Base-by-base conservation (phyloP, 1,284 basidiomycete genomes). In the Cystobasidium pallidum region DNA sequence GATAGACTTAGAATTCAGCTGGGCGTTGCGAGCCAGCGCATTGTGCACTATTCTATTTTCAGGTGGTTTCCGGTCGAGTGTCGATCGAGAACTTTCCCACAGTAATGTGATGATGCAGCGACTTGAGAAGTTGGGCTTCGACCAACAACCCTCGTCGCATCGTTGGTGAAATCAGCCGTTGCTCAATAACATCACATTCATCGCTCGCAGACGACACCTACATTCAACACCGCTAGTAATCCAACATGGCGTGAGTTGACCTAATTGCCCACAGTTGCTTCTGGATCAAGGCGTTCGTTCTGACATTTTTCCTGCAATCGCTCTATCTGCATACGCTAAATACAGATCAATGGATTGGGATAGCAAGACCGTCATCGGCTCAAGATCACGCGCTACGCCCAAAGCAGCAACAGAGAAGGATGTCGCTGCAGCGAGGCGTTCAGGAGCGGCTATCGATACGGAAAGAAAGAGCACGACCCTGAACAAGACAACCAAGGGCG, bases 341-440 rank as follows among this genome's bases (percentile, higher is more conserved):
- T 19, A 43, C 58, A 43, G 36, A 17, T 34, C 55, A 34, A 26
- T 15, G n/a, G 88, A 91, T 49, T 90, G 88, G 89, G 89, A 91
- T 74, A 81, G 80, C 77, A 89, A 89, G 80, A 82, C 83, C 68
- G 88, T 93, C 76, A 92, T 94, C 77, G 92, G 92, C 73, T 84
- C 79, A 79, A 91, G 88, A 80, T 85, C 86, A 75, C 86, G 87
- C 75, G 85, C 88, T 79, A 89, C 91, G 72, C 82, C 89, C 45
- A 87, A 86, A 80, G 90, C 86, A 73, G 80, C 86, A 57, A 83
- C 87, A 2, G 89, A 89, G 78, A 80, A 79, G 73, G 73, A 79
- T 74, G 66, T 78, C 62, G 78, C 78, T 73, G 81, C 77, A 13
- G 83, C 82, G 30, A 80, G 81, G 73, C 77, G 82, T 68, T 79